A percentile compares a stretch with the other conserved stretches of the same genome.
Conservation (phyloP, 2,329 filamentous ascomycete species). For the Boeremia exigua region DNA sequence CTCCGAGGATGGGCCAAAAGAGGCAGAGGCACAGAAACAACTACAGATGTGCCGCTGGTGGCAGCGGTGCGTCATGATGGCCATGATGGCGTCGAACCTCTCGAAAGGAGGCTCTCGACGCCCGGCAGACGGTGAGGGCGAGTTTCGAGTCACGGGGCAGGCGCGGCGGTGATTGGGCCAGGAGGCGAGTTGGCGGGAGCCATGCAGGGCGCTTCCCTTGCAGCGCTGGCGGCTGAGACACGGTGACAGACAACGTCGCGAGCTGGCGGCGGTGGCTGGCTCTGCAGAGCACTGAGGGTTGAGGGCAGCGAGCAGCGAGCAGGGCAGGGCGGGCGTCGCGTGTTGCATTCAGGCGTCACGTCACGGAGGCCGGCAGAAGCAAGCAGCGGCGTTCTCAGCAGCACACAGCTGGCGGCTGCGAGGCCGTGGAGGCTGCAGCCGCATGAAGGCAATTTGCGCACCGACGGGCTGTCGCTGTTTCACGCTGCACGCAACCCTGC, state of each 20-base stretch:
- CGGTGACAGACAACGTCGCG: conserved; percentile 12
- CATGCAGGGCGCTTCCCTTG: conserved; percentile 30
- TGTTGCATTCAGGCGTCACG: conserved; percentile 7
- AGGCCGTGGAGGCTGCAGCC: not conserved
- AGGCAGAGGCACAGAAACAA: not conserved
- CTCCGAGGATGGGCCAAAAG: conserved; percentile 31
- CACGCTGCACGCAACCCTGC: conserved; percentile 11
- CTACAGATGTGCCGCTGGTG: not conserved
- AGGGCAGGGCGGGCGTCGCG: not conserved
- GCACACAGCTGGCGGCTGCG: not conserved
- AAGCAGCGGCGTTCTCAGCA: not conserved
- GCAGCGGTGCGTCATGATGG: conserved; percentile 3
- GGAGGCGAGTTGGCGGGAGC: conserved; percentile 17
- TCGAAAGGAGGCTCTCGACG: not conserved
- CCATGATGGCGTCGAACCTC: not conserved
- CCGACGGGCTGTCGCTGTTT: conserved; percentile 18
- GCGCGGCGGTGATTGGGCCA: conserved; percentile 15
- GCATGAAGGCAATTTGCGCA: conserved; percentile 19
- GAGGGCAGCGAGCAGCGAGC: conserved; percentile 2
- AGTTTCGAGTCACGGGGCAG: conserved; percentile 16
- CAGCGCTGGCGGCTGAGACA: conserved; percentile 27
- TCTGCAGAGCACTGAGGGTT: not conserved
- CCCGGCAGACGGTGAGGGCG: not conserved
- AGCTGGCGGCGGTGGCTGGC: conserved; percentile 4
- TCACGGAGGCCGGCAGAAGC: conserved; percentile 13